Percentiles rank a stretch among this genome's conserved stretches.
Conservation (phyloP, 108 stramenopile genomes). For the Nitzschia sp. region DNA sequence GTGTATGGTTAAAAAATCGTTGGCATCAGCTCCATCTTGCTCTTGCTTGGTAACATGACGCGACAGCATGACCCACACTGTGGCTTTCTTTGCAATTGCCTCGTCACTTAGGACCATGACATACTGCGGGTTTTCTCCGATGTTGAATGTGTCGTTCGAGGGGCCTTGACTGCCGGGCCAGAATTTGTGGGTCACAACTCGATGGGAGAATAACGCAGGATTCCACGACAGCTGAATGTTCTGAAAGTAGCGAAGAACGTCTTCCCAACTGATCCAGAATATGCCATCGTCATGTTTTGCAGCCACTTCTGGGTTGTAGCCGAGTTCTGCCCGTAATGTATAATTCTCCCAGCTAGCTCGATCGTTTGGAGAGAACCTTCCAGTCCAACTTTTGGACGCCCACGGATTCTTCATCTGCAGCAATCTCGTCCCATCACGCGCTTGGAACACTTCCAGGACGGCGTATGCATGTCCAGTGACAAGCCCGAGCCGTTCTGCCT, state of each 20-base stretch:
- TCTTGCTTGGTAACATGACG: constrained; percentile 83
- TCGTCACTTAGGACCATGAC: constrained; percentile 54
- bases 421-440: constrained; percentile 57
- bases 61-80: constrained; percentile 72
- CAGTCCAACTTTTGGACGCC: constrained; percentile 74
- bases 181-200: constrained; percentile 48
- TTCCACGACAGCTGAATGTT: constrained; percentile 80
- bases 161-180: constrained; percentile 65
- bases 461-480: constrained; percentile 94
- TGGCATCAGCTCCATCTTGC: constrained; percentile 65
- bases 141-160: constrained; percentile 62
- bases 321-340: constrained; percentile 51
- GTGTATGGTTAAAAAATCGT: constrained; percentile 66
- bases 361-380: constrained; percentile 56
- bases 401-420: constrained; percentile 94
- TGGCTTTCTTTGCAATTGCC: constrained; percentile 52
- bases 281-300: constrained; percentile 81
- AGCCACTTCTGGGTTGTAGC: constrained; percentile 56
- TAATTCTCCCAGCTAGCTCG: constrained; percentile 47
- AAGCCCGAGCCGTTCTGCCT: constrained; percentile 77
- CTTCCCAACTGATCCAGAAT: constrained; percentile 90
- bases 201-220: constrained; percentile 57
- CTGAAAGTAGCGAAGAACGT: constrained; percentile 74
- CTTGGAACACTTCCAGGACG: constrained; percentile 71
- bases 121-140: constrained; percentile 86